Evolutionary conservation across 2,329 filamentous ascomycete species (phyloP), one percentile per base, ranked within the genome.

Genomic region (Atkinsonella texensis): DNA sequence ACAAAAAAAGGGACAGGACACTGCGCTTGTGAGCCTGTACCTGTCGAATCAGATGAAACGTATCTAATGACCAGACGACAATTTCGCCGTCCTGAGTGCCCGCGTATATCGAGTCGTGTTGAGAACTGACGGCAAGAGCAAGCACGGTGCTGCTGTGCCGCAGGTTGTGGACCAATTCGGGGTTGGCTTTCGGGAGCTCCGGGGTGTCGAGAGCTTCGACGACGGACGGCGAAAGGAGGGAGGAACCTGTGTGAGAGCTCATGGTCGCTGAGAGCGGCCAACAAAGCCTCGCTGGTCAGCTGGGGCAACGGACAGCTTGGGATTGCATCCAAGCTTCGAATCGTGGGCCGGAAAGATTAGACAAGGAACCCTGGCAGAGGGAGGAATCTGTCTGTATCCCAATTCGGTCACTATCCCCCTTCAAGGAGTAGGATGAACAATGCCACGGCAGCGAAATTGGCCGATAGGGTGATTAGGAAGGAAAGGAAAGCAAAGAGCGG

Each of bases 31-130:
- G 93, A 5, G 89, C 93, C 64, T 93, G 86, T 18, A 97, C 81
- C 31, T 84, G 84, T 42, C 80, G 76, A 31, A 87, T 79, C 48
- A 85, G 82, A 66, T 94, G 84, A 65, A 90, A 98, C 8, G 88
- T 95, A 58, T 85, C 83, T 44, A 98, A 77, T 3, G 86, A 89
- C 86, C 89, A 98, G 44, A 90, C 84, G 45, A 94, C 76, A 55
- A 98, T 95, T 70, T 96, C 89, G 55, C 93, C 93, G 56, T 89
- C 87, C 65, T 96, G 89, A 1, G 93, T 90, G 41, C 93, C 93
- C 17, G 91, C 90, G 67, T 89, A 98, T 50, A 98, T 85, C 63
- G 83, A 84, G 48, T 85, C 79, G 56, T 88, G 79, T 46, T 85
- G 77, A 49, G 87, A 77, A 52, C 88, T 89, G 23, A 95, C 81